Percentiles rank a stretch among this genome's conserved stretches.
These are phyloP conservation scores for Amanita brunnescens DNA, from an alignment of 768 basidiomycete species.

Conservation along the genomic window DNA sequence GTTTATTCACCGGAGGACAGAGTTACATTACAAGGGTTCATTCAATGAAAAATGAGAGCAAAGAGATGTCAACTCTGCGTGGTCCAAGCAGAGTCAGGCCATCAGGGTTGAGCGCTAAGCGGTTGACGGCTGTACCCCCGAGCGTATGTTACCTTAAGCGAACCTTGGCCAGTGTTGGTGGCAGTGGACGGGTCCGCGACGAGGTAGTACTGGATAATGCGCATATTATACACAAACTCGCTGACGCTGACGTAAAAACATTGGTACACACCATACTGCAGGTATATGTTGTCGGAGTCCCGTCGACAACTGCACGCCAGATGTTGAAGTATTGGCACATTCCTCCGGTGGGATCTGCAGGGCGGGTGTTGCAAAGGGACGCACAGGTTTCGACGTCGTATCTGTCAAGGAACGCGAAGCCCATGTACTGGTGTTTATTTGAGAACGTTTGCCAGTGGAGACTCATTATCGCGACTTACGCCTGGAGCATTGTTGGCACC, in stretches of 20 bases:
- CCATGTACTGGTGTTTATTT: conserved; percentile 34
- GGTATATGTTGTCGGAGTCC: conserved; percentile 38
- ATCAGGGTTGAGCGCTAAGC: conserved; percentile 26
- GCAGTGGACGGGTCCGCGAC: conserved; percentile 35
- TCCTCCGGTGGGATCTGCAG: conserved; percentile 32
- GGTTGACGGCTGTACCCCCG: conserved; percentile 36
- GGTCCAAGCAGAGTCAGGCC: conserved; percentile 29
- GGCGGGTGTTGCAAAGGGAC: conserved; percentile 33
- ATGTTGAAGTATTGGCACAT: conserved; percentile 46
- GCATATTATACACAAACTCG: not conserved
- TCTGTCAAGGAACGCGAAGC: conserved; percentile 37
- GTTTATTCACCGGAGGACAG: not conserved
- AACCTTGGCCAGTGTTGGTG: conserved; percentile 37
- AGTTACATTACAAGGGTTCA: not conserved
- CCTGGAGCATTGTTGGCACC: conserved; percentile 40
- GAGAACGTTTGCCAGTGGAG: not conserved
- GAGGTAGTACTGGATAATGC: conserved; percentile 30
- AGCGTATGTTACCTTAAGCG: conserved; percentile 36
- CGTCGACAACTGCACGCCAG: conserved; percentile 40
- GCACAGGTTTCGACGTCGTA: conserved; percentile 41
- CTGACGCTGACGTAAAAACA: not conserved
- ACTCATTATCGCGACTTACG: conserved; percentile 17
- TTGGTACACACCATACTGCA: conserved; percentile 34
- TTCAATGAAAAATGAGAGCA: too few species aligned
- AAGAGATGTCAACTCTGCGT: conserved; percentile 16